Evolutionary conservation across 306 rosid genomes (phyloP).

Genomic region (Dalbergia cultrata): DNA sequence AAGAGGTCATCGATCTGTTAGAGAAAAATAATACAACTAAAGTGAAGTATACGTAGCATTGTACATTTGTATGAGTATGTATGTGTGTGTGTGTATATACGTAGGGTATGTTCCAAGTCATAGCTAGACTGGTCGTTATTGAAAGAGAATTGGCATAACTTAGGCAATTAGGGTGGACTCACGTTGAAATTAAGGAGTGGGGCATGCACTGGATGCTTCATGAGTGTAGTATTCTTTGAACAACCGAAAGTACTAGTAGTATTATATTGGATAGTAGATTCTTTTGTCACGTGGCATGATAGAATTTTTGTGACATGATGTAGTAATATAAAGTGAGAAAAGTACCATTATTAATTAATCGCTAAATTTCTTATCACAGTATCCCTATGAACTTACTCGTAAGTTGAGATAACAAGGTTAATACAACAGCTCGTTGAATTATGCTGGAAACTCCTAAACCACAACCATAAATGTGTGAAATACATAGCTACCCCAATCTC

Average conservation of each 20-base stretch:
- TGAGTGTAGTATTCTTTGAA: neutral
- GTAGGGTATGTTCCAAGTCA: neutral
- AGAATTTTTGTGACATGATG: neutral
- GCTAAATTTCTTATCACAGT: neutral
- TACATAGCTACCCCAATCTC: no score
- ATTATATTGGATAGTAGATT: neutral
- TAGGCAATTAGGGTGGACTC: neutral
- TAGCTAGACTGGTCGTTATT: neutral
- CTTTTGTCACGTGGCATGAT: neutral
- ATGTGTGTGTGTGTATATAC: neutral
- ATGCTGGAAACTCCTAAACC: neutral
- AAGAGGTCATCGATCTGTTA: neutral
- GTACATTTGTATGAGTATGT: no score
- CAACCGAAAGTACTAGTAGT: neutral
- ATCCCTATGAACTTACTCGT: neutral
- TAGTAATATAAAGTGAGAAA: no score
- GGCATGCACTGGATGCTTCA: neutral
- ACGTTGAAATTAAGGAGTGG: neutral
- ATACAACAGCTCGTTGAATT: neutral
- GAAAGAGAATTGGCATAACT: neutral
- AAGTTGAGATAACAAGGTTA: neutral
- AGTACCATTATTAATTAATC: no score
- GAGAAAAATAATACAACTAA: neutral
- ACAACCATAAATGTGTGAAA: neutral
- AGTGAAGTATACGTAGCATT: conserved; percentile 8